Percentiles rank a stretch among this genome's conserved stretches.
phyloP scores from a whole-genome alignment of 1,284 basidiomycete species.

The Fomitopsis pinicola region DNA sequence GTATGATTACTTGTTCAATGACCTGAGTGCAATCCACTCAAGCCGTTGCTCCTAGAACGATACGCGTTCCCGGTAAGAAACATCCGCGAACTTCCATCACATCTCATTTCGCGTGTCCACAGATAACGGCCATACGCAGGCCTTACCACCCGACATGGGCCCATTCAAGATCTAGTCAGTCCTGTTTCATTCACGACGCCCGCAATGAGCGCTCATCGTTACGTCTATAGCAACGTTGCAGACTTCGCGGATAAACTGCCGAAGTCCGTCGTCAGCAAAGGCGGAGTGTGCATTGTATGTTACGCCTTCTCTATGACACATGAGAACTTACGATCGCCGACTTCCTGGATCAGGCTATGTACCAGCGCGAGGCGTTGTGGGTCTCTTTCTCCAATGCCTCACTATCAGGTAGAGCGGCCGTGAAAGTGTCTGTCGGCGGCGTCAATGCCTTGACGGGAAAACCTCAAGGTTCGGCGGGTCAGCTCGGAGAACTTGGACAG shows the following conservation, averaged over 20 bases:
- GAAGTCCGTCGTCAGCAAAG: not conserved
- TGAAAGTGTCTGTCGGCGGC: constrained; percentile 12
- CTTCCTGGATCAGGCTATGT: constrained; percentile 1
- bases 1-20: not conserved
- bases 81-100: no score
- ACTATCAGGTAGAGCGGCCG: not conserved
- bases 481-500: not conserved
- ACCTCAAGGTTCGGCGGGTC: not conserved
- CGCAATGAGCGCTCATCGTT: not conserved
- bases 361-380: constrained; percentile 13
- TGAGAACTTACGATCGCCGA: no score
- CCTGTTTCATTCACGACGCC: not conserved
- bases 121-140: constrained; percentile 5
- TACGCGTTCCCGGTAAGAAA: constrained; percentile 7
- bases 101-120: not conserved
- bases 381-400: constrained; percentile 1
- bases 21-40: not conserved
- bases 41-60: not conserved
- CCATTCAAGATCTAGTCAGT: constrained; percentile 2
- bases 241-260: constrained; percentile 2
- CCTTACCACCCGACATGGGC: constrained; percentile 4
- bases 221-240: not conserved
- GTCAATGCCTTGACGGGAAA: constrained; percentile 11
- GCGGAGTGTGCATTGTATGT: constrained; percentile 6
- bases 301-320: not conserved